Base-by-base conservation (phyloP, 2,329 filamentous ascomycete genomes). In the Penicillium sclerotigenum region DNA sequence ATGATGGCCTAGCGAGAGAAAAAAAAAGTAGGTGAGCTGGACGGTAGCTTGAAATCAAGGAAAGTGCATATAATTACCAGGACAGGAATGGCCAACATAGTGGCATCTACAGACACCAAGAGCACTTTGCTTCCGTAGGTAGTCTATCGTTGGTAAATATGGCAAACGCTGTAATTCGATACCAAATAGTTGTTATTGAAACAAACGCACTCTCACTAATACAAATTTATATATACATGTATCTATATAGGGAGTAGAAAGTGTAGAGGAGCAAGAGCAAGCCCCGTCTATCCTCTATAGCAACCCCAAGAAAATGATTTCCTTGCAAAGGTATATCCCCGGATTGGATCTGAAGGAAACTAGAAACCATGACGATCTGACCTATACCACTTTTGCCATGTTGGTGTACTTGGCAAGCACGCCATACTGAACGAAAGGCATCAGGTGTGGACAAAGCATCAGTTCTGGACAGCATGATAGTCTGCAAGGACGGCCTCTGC, bases 401-500 rank as follows among this genome's bases (percentile, higher is more conserved):
- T 18, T 4, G 10, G 34, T 37, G 34, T 37, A 11, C n/a, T 18
- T 9, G 9, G n/a, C 11, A 2, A 9, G n/a, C 5, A 11, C n/a
- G 8, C n/a, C 9, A 18, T n/a, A 9, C 10, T 18, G 34, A n/a
- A 37, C n/a, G 10, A 11, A 18, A 11, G n/a, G 34, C n/a, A 37
- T 18, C n/a, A 20, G 18, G 34, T 37, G 4, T 4, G n/a, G n/a
- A 37, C n/a, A 18, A 9, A 37, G 1, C 2, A 37, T 37, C 34
- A 37, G 4, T 18, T 37, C 34, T 2, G 5, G 18, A n/a, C n/a
- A 37, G 34, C n/a, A 11, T 37, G 8, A 18, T 63, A 56, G 41
- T 58, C 61, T 5, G 33, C 34, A 22, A 67, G 24, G 10, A 67
- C 34, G 3, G 47, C 54, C 18, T 66, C 61, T 1, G 65, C 34